These are phyloP conservation scores for Chrysoporthe cubensis DNA, from an alignment of 2,329 filamentous ascomycete genomes.

Conservation along the genomic window DNA sequence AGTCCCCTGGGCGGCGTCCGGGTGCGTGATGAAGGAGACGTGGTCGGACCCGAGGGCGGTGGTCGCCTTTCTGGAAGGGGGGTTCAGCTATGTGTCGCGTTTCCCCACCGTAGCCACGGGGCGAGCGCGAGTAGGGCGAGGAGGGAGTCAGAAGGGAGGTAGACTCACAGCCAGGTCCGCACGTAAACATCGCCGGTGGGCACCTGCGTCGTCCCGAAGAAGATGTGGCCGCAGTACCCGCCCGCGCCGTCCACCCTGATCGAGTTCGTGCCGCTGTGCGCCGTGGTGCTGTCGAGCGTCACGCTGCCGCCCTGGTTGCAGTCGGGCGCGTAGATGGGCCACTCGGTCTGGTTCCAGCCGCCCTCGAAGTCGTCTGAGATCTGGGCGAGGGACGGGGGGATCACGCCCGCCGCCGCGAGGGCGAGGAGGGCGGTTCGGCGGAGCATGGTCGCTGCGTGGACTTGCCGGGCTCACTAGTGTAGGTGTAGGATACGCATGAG, in stretches of 20 bases:
- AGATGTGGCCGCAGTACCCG: conserved; percentile 63
- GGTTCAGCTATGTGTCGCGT: background rate
- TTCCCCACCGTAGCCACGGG: too few species aligned
- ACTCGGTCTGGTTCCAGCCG: conserved; percentile 60
- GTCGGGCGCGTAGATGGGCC: conserved; percentile 62
- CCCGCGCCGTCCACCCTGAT: conserved; percentile 56
- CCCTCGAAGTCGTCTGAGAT: conserved; percentile 60
- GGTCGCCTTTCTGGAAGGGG: conserved; percentile 52
- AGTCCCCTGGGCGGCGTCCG: conserved; percentile 57
- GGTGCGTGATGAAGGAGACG: conserved; percentile 68
- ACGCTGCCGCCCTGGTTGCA: conserved; percentile 64
- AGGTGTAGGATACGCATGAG: background rate
- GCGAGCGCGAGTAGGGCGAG: background rate
- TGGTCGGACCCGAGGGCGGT: conserved; percentile 62
- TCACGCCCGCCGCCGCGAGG: conserved; percentile 49
- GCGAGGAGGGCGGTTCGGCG: conserved; percentile 48
- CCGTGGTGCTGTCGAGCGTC: conserved; percentile 58
- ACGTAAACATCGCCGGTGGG: conserved; percentile 63
- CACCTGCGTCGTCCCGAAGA: conserved; percentile 61
- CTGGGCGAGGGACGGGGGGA: conserved; percentile 55
- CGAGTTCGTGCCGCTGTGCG: conserved; percentile 60
- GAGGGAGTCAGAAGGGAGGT: background rate
- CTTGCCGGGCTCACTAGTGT: background rate
- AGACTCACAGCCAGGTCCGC: conserved; percentile 56
- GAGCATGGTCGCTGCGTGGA: conserved; percentile 42